Conservation (phyloP, 495 filamentous ascomycete genomes). For the Pseudomonodictys pantanalensis region DNA sequence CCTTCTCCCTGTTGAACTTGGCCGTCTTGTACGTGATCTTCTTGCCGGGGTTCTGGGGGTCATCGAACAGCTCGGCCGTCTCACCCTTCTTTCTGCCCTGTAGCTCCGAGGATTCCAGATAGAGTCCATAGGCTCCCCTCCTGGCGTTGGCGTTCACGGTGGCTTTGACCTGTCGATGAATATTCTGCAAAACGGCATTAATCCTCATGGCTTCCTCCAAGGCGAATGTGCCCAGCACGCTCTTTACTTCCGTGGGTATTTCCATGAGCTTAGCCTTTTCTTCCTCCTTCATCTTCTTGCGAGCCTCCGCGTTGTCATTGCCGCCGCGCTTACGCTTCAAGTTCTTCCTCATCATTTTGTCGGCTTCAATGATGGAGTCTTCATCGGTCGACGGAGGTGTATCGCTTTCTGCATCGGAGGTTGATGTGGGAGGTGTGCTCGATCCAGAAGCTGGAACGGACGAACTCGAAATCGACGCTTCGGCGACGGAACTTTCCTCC, state of each 20-base stretch:
- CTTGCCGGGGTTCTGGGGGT: background rate
- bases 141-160: background rate
- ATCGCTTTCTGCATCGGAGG: background rate
- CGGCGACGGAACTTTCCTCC: constrained; percentile 18
- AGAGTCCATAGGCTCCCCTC: background rate
- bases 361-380: background rate
- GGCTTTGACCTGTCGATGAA: background rate
- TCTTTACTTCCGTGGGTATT: constrained; percentile 1
- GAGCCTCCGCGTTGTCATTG: background rate
- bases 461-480: constrained; percentile 3
- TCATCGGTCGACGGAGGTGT: background rate
- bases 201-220: background rate
- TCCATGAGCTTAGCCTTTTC: background rate
- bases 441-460: constrained; percentile 4
- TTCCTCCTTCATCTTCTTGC: constrained; percentile 14
- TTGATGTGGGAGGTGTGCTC: constrained; percentile 23
- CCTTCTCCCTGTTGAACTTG: constrained; percentile 5
- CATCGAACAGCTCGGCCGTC: background rate
- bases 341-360: background rate
- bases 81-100: background rate
- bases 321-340: constrained; percentile 25
- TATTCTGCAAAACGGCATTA: background rate
- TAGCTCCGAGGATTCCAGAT: background rate
- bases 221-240: constrained; percentile 1
- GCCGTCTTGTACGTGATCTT: background rate